Conservation (phyloP, 116 monocot genomes). For the Phalaenopsis hybrid region DNA sequence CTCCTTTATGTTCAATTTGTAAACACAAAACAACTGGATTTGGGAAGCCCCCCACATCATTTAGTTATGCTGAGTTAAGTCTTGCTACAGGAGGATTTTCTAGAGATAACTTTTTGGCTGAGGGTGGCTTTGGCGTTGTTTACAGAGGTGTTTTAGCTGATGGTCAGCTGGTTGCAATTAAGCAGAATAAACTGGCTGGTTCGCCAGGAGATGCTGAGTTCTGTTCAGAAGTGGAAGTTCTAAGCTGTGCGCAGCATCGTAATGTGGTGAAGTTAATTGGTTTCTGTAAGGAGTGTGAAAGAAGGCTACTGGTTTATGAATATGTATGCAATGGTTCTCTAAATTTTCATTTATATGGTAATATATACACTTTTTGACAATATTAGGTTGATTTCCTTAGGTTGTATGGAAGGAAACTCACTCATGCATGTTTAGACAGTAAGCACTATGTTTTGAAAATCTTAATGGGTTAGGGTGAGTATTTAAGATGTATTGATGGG, state of each 20-base stretch:
- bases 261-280: conserved; percentile 25
- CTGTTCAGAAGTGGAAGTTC: conserved; percentile 24
- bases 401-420: no score
- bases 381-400: no score
- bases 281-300: conserved; percentile 15
- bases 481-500: no score
- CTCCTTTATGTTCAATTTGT: conserved; percentile 30
- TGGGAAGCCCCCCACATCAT: conserved; percentile 28
- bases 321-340: conserved; percentile 11
- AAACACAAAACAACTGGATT: conserved; percentile 22
- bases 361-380: background rate
- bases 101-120: conserved; percentile 20
- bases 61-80: conserved; percentile 19
- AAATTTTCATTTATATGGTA: conserved; percentile 10
- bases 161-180: conserved; percentile 20
- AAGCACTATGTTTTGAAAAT: no score
- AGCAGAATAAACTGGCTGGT: conserved; percentile 23
- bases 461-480: no score
- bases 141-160: conserved; percentile 24
- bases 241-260: conserved; percentile 23
- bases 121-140: conserved; percentile 23
- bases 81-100: conserved; percentile 22
- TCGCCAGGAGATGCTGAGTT: conserved; percentile 19
- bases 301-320: conserved; percentile 13
- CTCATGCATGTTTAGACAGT: no score